Evolutionary conservation across 805 yeast genomes (phyloP), one percentile per base, ranked within the genome.

Genomic region (Pichia scutulata): DNA sequence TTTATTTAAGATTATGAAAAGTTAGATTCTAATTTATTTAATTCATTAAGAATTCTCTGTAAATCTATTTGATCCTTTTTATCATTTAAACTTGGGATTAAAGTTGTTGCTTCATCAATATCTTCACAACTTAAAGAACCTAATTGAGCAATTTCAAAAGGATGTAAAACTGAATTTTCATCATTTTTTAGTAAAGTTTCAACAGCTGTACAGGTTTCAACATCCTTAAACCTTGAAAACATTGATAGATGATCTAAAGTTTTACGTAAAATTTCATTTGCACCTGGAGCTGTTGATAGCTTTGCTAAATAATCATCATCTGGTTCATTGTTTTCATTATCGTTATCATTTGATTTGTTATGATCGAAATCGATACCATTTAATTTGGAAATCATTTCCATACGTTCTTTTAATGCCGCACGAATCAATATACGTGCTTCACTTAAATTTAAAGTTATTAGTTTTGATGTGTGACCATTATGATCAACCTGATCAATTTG

Each of bases 51-150:
- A 50, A 92, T 76, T 44, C 87, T 82, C 66, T 89, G 96, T 52
- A 93, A 71, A 62, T 90, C 97, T 41, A 86, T 86, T 57, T 89
- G 95, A 10, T 86, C 78, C 47, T 86, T 89, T 67, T 90, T 90
- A 53, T 77, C 80, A 23, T 79, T 76, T 62, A 93, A 75, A 67
- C 96, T 86, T 44, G 99, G 97, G 52, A 93, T 84, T 61, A 93
- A 74, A 18, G 97, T 87, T 69, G 88, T 88, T 37, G 98, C 98
- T 72, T 93, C 99, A 63, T 80, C 99, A 7, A 95, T 89, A 55
- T 92, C 97, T 63, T 92, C 99, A 69, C 97, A 90, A 28, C 93
- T 86, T 54, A 92, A 74, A 4, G 95, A 87, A 25, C 78, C 82
- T 53, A 85, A 71, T 68, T 93, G 98, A 1, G 98, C 96, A 49